Evolutionary conservation across 2,329 filamentous ascomycete genomes (phyloP).

Genomic region (Pseudocercospora musae): DNA sequence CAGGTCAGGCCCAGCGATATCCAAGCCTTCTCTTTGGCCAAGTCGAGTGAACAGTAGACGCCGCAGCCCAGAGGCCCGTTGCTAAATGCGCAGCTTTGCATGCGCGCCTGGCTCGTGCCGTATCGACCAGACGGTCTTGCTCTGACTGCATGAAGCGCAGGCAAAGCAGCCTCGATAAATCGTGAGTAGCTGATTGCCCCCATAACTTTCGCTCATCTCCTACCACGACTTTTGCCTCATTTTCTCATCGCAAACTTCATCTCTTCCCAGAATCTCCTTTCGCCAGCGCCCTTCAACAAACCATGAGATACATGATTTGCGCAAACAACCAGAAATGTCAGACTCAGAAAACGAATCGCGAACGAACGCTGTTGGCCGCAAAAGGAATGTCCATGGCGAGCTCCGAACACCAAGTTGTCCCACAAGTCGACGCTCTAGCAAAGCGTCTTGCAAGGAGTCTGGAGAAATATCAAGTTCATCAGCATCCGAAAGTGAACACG

Average conservation of each 20-base stretch:
- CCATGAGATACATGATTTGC: neutral
- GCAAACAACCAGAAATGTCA: constrained; percentile 1
- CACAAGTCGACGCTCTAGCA: constrained; percentile 11
- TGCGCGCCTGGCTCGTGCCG: no score
- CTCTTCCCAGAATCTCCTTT: neutral
- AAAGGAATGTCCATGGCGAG: constrained; percentile 7
- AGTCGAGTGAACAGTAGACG: no score
- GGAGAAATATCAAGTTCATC: constrained; percentile 13
- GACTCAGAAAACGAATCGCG: constrained; percentile 10
- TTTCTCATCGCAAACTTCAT: neutral
- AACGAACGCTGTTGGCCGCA: constrained; percentile 10
- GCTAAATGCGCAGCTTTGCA: no score
- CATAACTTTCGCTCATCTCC: neutral
- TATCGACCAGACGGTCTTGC: no score
- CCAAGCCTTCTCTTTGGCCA: no score
- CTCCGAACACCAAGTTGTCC: neutral
- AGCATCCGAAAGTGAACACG: constrained; percentile 1
- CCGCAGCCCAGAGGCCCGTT: no score
- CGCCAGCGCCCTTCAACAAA: neutral
- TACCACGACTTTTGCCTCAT: neutral
- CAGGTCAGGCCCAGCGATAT: neutral
- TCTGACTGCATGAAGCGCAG: no score
- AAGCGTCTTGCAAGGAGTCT: constrained; percentile 12
- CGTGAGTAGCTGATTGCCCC: neutral
- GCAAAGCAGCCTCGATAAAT: neutral